Conservation (phyloP, 495 filamentous ascomycete species). For the Penicillium paradoxum region DNA sequence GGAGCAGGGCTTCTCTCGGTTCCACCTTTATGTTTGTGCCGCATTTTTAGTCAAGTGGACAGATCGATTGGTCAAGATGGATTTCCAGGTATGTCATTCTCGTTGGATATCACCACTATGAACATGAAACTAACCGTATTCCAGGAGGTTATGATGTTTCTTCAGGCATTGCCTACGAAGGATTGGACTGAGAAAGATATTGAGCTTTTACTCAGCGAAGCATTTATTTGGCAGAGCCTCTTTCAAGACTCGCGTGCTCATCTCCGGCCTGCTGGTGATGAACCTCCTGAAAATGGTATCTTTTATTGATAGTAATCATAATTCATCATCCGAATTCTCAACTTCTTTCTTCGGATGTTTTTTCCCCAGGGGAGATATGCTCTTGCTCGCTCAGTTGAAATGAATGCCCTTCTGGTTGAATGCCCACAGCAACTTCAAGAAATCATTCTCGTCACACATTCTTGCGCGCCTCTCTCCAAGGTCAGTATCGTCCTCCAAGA, state of each 20-base stretch:
- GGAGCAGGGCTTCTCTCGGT: constrained; percentile 96
- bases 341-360: constrained; percentile 9
- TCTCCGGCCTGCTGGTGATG: constrained; percentile 51
- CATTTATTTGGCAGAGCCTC: constrained; percentile 91
- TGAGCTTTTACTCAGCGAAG: constrained; percentile 89
- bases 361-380: constrained; percentile 1
- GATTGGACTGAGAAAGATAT: constrained; percentile 98
- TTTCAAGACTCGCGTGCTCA: constrained; percentile 87
- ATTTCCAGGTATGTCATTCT: constrained; percentile 59
- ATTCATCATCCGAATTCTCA: constrained; percentile 26
- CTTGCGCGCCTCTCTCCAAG: constrained; percentile 75
- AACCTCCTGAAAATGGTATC: constrained; percentile 37
- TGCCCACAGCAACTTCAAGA: constrained; percentile 66
- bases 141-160: constrained; percentile 98
- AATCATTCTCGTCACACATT: constrained; percentile 87
- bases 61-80: constrained; percentile 91
- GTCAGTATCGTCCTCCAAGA: constrained; percentile 69
- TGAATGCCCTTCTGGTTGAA: constrained; percentile 92
- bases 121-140: constrained; percentile 7
- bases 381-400: constrained; percentile 59
- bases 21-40: constrained; percentile 97
- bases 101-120: not conserved
- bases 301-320: constrained; percentile 40
- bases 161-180: constrained; percentile 90
- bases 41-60: constrained; percentile 99